Percentiles rank a stretch among this genome's conserved stretches.
Evolutionary conservation across 2,329 filamentous ascomycete genomes (phyloP).

Genomic region (Microthyrium microscopicum): DNA sequence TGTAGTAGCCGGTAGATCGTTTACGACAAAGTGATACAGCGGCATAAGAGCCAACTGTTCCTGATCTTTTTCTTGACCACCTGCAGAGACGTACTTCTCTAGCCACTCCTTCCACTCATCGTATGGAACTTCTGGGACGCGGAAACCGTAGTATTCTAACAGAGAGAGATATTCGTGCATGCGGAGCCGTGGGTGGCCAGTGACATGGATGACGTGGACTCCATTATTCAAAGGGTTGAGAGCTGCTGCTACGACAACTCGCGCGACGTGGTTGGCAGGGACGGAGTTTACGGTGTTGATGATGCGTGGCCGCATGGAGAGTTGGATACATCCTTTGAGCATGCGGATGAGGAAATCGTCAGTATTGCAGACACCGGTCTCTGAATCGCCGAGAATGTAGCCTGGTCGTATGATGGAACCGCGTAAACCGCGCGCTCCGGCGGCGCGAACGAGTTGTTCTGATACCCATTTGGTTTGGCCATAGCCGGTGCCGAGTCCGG

Average conservation of each 20-base stretch:
- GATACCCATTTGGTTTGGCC: conserved; percentile 82
- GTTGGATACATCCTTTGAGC: conserved; percentile 73
- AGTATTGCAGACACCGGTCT: conserved; percentile 53
- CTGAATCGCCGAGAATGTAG: conserved; percentile 63
- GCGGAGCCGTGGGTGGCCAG: conserved; percentile 58
- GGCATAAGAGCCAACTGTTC: conserved; percentile 55
- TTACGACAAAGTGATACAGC: conserved; percentile 56
- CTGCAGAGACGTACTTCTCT: conserved; percentile 46
- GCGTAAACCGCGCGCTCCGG: conserved; percentile 56
- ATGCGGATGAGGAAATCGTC: conserved; percentile 86
- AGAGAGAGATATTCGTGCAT: conserved; percentile 63
- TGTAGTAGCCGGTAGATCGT: conserved; percentile 52
- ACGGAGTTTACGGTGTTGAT: conserved; percentile 79
- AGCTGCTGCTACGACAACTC: conserved; percentile 59
- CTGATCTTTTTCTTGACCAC: conserved; percentile 35
- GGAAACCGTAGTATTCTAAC: conserved; percentile 58
- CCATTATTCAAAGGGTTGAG: conserved; percentile 42
- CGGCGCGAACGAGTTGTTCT: conserved; percentile 58
- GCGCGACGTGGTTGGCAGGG: conserved; percentile 67
- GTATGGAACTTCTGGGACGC: conserved; percentile 50
- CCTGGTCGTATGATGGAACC: conserved; percentile 69
- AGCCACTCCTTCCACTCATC: conserved; percentile 50
- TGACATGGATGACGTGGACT: conserved; percentile 55
- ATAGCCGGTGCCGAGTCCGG: conserved; percentile 70
- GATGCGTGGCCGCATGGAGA: conserved; percentile 57